Base-by-base conservation (phyloP, 495 filamentous ascomycete genomes). In the Elasticomyces elasticus region DNA sequence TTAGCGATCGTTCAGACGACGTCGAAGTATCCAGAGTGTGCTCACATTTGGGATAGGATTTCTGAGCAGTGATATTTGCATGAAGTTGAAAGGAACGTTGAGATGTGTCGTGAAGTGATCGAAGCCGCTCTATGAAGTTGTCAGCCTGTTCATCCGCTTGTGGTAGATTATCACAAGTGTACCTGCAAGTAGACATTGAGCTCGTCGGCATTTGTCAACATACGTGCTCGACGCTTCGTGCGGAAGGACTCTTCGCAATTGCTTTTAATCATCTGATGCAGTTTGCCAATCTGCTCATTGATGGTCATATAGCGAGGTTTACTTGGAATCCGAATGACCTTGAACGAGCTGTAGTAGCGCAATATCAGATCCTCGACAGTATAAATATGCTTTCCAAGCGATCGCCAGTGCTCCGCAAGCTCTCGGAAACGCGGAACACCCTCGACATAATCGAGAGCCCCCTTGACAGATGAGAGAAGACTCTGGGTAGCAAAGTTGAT, bases 21-120 rank as follows among this genome's bases (percentile, higher is more conserved):
- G n/a, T n/a, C n/a, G n/a, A n/a, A n/a, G n/a, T n/a, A n/a, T n/a
- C n/a, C n/a, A n/a, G n/a, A n/a, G n/a, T n/a, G n/a, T n/a, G n/a
- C n/a, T n/a, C n/a, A n/a, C n/a, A n/a, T n/a, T 57, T 13, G 75
- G 72, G 11, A 75, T 71, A 2, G 72, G 72, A 41, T 71, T 76
- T 25, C 70, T 66, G 12, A 62, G 64, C 12, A 75, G 66, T 2
- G 76, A 70, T 15, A 69, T 71, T 51, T 73, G 62, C 23, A 79
- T 71, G 54, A 82, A 79, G 58, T 82, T 72, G 52, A 82, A 82
- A 0, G 79, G 76, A 5, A 56, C 64, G 45, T 79, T 68, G 3
- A 77, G 67, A 38, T 71, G 60, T 1, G 62, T 63, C 0, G 79
- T 69, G 51, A 83, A 83, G 56, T 83, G 79, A 28, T 78, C 72